Percentiles rank a stretch among this genome's conserved stretches.
Evolutionary conservation across 805 yeast species (phyloP).

Genomic region (Zygotorulaspora sp.): DNA sequence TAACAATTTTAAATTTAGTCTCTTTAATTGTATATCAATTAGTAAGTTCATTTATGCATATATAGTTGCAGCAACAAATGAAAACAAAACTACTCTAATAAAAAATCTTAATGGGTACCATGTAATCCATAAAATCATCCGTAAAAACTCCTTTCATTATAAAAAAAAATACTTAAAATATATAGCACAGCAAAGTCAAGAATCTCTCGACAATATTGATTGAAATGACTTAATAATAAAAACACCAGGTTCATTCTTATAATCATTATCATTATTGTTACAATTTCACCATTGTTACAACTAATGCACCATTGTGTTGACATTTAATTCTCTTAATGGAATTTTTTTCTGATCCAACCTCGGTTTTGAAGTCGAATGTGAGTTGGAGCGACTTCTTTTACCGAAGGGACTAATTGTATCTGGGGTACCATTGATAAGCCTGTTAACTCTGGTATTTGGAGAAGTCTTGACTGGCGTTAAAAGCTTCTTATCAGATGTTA

Average conservation of each 20-base stretch:
- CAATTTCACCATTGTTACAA: slow-evolving; percentile 4
- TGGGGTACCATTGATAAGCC: slow-evolving; percentile 27
- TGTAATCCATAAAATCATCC: too few species aligned
- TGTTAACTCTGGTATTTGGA: slow-evolving; percentile 34
- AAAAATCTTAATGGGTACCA: too few species aligned
- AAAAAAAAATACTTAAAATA: too few species aligned
- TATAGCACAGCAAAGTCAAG: too few species aligned
- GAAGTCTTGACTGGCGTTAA: slow-evolving; percentile 32
- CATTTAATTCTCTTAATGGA: slow-evolving; percentile 23
- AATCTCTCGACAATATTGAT: too few species aligned
- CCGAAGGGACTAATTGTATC: slow-evolving; percentile 9
- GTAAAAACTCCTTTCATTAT: too few species aligned
- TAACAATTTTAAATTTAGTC: slow-evolving; percentile 8
- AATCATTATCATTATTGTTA: slow-evolving; percentile 2
- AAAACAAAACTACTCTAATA: too few species aligned
- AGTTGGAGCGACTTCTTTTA: slow-evolving; percentile 9
- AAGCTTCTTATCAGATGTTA: slow-evolving; percentile 29
- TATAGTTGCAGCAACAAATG: neutral
- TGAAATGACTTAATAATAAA: too few species aligned
- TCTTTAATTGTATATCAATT: slow-evolving; percentile 9
- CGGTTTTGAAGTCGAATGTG: slow-evolving; percentile 7
- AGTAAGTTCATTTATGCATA: slow-evolving; percentile 2
- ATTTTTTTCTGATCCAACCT: slow-evolving; percentile 16
- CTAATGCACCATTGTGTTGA: slow-evolving; percentile 19
- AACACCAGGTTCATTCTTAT: neutral